Evolutionary conservation across 345 rosid species (phyloP).

Genomic region (Tarenaya hassleriana): DNA sequence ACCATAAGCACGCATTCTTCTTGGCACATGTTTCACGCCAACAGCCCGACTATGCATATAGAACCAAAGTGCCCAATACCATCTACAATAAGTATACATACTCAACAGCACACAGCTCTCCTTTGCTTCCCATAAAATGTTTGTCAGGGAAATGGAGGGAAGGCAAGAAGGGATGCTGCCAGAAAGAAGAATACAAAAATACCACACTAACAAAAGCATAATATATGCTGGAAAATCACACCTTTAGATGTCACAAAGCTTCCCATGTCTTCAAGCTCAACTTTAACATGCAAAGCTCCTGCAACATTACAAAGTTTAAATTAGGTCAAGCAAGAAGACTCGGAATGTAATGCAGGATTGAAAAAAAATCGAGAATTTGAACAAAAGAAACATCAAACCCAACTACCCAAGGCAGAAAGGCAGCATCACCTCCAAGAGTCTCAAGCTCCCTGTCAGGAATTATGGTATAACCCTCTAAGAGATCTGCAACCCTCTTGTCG

Average conservation of each 20-base stretch:
- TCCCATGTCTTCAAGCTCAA: constrained; percentile 45
- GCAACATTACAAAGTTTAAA: constrained; percentile 26
- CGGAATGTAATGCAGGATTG: constrained; percentile 15
- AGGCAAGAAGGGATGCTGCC: constrained; percentile 11
- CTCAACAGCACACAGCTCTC: constrained; percentile 5
- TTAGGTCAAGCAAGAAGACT: constrained; percentile 17
- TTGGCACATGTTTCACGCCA: background rate
- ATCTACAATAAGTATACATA: constrained; percentile 1
- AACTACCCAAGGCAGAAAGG: constrained; percentile 5
- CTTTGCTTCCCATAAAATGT: constrained; percentile 4
- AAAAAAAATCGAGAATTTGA: constrained; percentile 6
- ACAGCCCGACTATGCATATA: background rate
- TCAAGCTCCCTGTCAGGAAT: constrained; percentile 80
- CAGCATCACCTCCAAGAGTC: constrained; percentile 61
- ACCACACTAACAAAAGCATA: constrained; percentile 22
- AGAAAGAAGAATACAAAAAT: background rate
- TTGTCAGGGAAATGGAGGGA: constrained; percentile 9
- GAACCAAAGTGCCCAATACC: constrained; percentile 1
- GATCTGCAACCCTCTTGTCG: constrained; percentile 64
- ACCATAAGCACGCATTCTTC: constrained; percentile 13
- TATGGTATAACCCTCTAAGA: constrained; percentile 60
- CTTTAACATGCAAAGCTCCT: constrained; percentile 66
- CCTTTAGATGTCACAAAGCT: constrained; percentile 55
- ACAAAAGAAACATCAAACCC: constrained; percentile 9
- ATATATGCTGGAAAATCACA: constrained; percentile 25